Conservation (phyloP, 371 early-diverging fungal genomes). For the Actinomortierella ambigua region DNA sequence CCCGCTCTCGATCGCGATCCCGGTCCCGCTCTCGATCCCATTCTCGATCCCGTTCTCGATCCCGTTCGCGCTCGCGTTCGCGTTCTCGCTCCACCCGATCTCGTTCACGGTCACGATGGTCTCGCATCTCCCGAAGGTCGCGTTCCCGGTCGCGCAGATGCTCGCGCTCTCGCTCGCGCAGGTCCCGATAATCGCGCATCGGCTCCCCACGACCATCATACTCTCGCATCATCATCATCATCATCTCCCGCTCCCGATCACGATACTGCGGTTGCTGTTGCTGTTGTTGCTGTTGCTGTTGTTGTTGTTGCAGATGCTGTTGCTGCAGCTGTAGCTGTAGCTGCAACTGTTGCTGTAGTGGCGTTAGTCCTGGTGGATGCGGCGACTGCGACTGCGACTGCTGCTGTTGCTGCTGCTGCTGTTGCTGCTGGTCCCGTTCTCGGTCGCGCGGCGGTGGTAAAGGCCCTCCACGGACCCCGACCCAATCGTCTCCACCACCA, state of each 20-base stretch:
- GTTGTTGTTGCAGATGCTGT: neutral
- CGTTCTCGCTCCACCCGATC: slow-evolving; percentile 32
- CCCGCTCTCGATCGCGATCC: slow-evolving; percentile 28
- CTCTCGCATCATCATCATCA: neutral
- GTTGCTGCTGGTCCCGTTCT: slow-evolving; percentile 4
- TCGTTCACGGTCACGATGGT: no score
- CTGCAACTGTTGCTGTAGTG: neutral
- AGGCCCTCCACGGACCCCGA: no score
- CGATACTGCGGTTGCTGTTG: neutral
- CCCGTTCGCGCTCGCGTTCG: slow-evolving; percentile 27
- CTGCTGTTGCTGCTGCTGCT: slow-evolving; percentile 6
- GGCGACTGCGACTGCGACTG: slow-evolving; percentile 7
- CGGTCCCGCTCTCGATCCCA: slow-evolving; percentile 34
- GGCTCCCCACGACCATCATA: neutral
- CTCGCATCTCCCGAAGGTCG: no score
- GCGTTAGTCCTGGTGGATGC: slow-evolving; percentile 6
- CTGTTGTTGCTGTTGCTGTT: neutral
- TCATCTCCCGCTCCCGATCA: neutral
- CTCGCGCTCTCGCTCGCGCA: no score
- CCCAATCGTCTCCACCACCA: slow-evolving; percentile 9
- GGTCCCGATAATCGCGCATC: no score
- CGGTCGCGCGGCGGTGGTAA: no score
- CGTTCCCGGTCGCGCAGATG: no score
- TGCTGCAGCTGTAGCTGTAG: neutral
- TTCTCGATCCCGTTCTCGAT: slow-evolving; percentile 28